Percentiles rank a stretch among this genome's conserved stretches.
These are phyloP conservation scores for Phytophthora fragariae DNA, from an alignment of 352 stramenopile species.

Conservation along the genomic window DNA sequence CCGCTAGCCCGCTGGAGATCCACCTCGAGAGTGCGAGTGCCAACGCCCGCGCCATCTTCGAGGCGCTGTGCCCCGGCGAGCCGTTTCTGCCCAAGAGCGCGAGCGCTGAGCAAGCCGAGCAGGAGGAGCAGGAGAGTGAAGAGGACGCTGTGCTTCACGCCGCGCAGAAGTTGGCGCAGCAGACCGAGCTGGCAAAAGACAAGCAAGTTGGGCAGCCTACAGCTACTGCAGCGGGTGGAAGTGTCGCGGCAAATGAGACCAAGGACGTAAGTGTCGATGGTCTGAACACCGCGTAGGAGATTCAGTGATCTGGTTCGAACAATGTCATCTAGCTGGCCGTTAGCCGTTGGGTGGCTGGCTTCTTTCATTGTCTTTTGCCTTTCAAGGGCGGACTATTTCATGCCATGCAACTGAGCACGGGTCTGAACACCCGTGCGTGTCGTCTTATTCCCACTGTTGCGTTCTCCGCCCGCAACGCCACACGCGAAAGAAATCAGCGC, in stretches of 20 bases:
- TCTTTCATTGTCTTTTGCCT: conserved; percentile 2
- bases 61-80: conserved; percentile 64
- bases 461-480: conserved; percentile 16
- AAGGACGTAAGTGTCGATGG: neutral
- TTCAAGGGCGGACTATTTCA: conserved; percentile 10
- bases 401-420: conserved; percentile 16
- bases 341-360: neutral
- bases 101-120: conserved; percentile 62
- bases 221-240: neutral
- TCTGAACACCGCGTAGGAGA: conserved; percentile 3
- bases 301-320: conserved; percentile 16
- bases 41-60: conserved; percentile 71
- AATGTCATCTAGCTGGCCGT: neutral
- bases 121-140: conserved; percentile 67
- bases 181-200: conserved; percentile 5
- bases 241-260: neutral
- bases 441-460: conserved; percentile 31
- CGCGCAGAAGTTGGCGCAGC: conserved; percentile 55
- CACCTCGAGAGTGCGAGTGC: conserved; percentile 67
- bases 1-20: conserved; percentile 57
- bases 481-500: conserved; percentile 34
- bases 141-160: conserved; percentile 69
- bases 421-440: conserved; percentile 20
- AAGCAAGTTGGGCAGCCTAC: neutral
- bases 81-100: conserved; percentile 71